Conservation (phyloP, 2,329 filamentous ascomycete species). For the Fusarium sp. region DNA sequence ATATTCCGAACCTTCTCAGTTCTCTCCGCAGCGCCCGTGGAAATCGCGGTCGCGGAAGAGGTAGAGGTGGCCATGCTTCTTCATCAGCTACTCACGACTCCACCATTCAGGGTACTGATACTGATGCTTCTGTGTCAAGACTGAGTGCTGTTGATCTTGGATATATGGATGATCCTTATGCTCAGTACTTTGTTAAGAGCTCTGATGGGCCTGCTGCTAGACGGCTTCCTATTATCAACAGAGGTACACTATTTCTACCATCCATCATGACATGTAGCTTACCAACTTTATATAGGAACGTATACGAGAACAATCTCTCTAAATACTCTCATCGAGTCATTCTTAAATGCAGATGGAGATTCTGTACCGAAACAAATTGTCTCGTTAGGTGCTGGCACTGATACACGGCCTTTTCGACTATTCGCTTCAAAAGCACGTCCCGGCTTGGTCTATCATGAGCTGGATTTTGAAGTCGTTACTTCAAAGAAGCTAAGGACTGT, state of each 20-base stretch:
- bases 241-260: constrained; percentile 67
- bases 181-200: constrained; percentile 72
- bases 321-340: constrained; percentile 78
- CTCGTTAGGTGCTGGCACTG: constrained; percentile 92
- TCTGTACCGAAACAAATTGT: constrained; percentile 76
- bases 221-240: constrained; percentile 90
- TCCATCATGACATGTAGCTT: background rate
- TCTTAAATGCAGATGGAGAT: constrained; percentile 64
- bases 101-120: constrained; percentile 88
- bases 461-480: constrained; percentile 87
- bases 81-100: constrained; percentile 68
- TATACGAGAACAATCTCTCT: constrained; percentile 89
- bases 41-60: constrained; percentile 45
- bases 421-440: constrained; percentile 58
- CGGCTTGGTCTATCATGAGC: constrained; percentile 83
- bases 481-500: constrained; percentile 69
- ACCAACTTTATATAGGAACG: constrained; percentile 71
- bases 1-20: constrained; percentile 80
- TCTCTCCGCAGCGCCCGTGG: constrained; percentile 62
- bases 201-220: constrained; percentile 62
- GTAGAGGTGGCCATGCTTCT: constrained; percentile 50
- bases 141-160: constrained; percentile 88
- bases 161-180: constrained; percentile 86
- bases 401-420: constrained; percentile 87
- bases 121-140: constrained; percentile 88